Base-by-base conservation (phyloP, 805 yeast species). In the Monosporozyma aquatica region DNA sequence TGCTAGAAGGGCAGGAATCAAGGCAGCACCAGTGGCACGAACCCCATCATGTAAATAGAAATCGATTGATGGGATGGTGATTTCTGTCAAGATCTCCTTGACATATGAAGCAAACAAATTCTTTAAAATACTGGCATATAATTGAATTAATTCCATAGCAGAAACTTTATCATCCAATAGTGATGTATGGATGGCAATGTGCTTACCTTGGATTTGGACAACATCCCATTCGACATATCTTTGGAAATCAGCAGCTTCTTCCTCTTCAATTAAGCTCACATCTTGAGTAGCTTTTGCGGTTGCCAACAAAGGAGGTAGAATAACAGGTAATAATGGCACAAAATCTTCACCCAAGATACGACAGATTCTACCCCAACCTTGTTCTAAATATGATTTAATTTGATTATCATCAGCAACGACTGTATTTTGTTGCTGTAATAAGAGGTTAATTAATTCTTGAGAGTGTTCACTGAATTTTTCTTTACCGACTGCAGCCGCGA, bases 341-440 rank as follows among this genome's bases (percentile, higher is more conserved):
- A 92, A 92, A 36, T 87, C 95, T 46, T 72, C 73, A 20, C 96
- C 95, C 30, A 90, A 70, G 40, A 90, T 76, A 51, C 82, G 75
- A 59, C 98, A 92, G 36, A 92, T 74, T 55, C 97, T 78, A 43
- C 92, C 87, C 98, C 98, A 92, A 36, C 95, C 96, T 59, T 86
- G 95, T 52, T 87, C 95, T 49, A 92, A 70, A 54, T 86, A 89
- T 37, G 85, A 74, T 52, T 76, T 83, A 14, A 92, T 82, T 13
- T 95, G 95, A 58, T 89, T 97, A 57, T 89, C 97, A 40, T 68
- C 79, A 43, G 72, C 76, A 24, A 68, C 58, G 4, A 69, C 66
- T 22, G 70, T 63, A 43, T 71, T 69, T 66, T 92, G 97, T 47
- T 89, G 79, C 21, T 70, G 66, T 13, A 80, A 83, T 52, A 87